Percentiles rank a stretch among this genome's conserved stretches.
These are phyloP conservation scores for Lactarius psammicola DNA, from an alignment of 768 basidiomycete species.

Conservation along the genomic window DNA sequence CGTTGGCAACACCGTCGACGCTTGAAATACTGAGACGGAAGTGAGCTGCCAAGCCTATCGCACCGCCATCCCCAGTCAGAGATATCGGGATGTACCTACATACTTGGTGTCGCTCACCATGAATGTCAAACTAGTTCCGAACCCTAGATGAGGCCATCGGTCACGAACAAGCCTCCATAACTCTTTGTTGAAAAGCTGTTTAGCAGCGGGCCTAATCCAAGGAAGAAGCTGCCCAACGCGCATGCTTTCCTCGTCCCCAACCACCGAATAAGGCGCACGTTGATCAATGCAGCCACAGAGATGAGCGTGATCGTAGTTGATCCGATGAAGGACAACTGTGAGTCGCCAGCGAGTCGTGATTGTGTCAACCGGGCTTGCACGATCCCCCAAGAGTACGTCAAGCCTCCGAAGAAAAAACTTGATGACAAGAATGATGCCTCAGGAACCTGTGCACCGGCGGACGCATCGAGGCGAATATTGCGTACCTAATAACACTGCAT, in stretches of 20 bases:
- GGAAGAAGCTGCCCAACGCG: constrained; percentile 33
- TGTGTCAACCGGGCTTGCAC: constrained; percentile 35
- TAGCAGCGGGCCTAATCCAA: constrained; percentile 35
- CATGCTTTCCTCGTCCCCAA: constrained; percentile 36
- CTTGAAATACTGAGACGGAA: constrained; percentile 40
- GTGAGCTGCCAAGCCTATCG: constrained; percentile 35
- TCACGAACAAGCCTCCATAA: constrained; percentile 34
- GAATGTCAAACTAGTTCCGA: constrained; percentile 34
- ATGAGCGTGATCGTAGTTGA: constrained; percentile 35
- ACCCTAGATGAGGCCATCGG: constrained; percentile 34
- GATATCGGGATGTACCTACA: neutral
- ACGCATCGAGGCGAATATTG: neutral
- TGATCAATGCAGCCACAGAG: constrained; percentile 34
- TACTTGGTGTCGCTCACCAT: constrained; percentile 24
- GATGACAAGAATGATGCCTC: neutral
- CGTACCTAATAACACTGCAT: constrained; percentile 35
- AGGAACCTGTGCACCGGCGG: neutral
- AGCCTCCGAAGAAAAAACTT: neutral
- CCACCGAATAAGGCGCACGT: constrained; percentile 35
- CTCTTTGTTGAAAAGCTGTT: constrained; percentile 31
- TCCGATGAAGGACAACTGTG: constrained; percentile 37
- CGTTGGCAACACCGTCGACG: constrained; percentile 38
- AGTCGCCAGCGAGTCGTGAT: constrained; percentile 31
- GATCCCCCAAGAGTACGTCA: neutral
- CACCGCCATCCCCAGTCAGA: neutral